phyloP scores from a whole-genome alignment of 2,329 filamentous ascomycete species.

The Atkinsonella hypoxylon region DNA sequence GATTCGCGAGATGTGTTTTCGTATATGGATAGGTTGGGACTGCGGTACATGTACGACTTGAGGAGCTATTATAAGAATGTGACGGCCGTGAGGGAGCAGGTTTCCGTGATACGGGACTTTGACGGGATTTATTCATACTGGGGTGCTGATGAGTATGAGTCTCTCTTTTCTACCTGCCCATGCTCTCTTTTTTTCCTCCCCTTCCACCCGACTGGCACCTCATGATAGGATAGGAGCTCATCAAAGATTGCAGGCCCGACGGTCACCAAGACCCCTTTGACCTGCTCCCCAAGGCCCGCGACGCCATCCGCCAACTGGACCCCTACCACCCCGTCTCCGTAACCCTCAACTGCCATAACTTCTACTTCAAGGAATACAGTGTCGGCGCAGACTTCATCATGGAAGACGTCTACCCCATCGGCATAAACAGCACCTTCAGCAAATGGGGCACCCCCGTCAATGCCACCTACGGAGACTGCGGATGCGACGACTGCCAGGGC shows the following conservation, averaged over 20 bases:
- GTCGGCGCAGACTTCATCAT: constrained; percentile 46
- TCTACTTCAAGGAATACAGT: constrained; percentile 44
- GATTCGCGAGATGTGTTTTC: constrained; percentile 24
- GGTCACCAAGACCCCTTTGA: constrained; percentile 43
- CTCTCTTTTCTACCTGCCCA: not conserved
- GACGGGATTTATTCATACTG: constrained; percentile 32
- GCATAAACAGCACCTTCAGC: constrained; percentile 40
- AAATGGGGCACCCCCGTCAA: constrained; percentile 47
- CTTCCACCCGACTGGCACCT: too few species aligned
- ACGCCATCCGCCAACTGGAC: constrained; percentile 36
- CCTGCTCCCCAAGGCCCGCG: constrained; percentile 28
- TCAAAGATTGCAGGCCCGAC: constrained; percentile 28
- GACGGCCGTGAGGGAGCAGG: constrained; percentile 25
- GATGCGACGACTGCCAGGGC: constrained; percentile 48
- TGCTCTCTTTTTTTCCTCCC: not conserved
- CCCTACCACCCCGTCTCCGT: constrained; percentile 49
- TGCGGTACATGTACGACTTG: constrained; percentile 34
- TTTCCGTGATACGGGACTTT: constrained; percentile 26
- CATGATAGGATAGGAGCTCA: not conserved
- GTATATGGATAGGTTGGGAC: constrained; percentile 25
- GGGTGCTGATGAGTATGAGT: constrained; percentile 30
- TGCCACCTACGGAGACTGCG: constrained; percentile 47
- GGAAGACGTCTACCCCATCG: constrained; percentile 48
- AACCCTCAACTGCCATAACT: constrained; percentile 50
- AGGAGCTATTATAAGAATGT: constrained; percentile 32